Evolutionary conservation across 1,139 yeast genomes (phyloP).

Genomic region (Pichia sp.): DNA sequence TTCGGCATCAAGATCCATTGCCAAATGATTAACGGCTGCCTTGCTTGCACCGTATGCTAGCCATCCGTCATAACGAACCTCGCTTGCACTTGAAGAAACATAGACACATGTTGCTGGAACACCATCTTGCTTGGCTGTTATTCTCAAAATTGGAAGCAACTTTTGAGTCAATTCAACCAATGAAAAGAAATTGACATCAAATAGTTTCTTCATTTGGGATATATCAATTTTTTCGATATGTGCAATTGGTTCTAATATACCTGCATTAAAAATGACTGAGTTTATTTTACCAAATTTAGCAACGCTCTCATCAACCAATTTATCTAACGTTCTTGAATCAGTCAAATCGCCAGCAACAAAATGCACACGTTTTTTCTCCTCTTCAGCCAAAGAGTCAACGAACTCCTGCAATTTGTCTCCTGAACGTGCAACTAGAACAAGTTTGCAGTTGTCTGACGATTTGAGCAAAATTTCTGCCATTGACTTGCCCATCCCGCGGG

Average conservation of each 20-base stretch:
- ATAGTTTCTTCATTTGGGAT: slow-evolving; percentile 57
- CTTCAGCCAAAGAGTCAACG: slow-evolving; percentile 33
- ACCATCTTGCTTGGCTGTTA: slow-evolving; percentile 29
- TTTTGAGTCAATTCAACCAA: slow-evolving; percentile 57
- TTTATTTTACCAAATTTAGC: slow-evolving; percentile 56
- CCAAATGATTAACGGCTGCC: slow-evolving; percentile 80
- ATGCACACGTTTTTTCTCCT: slow-evolving; percentile 44
- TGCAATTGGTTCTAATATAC: slow-evolving; percentile 75
- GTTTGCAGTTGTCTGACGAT: slow-evolving; percentile 36
- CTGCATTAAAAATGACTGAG: slow-evolving; percentile 81
- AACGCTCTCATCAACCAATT: slow-evolving; percentile 47
- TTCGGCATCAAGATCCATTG: slow-evolving; percentile 60
- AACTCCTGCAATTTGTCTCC: slow-evolving; percentile 44
- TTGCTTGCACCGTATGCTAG: slow-evolving; percentile 85
- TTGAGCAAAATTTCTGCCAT: slow-evolving; percentile 53
- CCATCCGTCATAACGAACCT: slow-evolving; percentile 64
- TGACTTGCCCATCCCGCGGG: slow-evolving; percentile 74
- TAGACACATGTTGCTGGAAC: slow-evolving; percentile 57
- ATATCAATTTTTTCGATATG: slow-evolving; percentile 47
- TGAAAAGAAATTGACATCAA: slow-evolving; percentile 75
- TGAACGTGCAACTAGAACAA: slow-evolving; percentile 74
- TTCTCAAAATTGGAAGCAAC: slow-evolving; percentile 56
- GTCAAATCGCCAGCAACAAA: slow-evolving; percentile 67
- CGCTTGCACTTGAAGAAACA: slow-evolving; percentile 83
- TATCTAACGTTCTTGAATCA: slow-evolving; percentile 35